These are phyloP conservation scores for Polychaeton citri DNA, from an alignment of 2,329 filamentous ascomycete genomes.

Conservation along the genomic window DNA sequence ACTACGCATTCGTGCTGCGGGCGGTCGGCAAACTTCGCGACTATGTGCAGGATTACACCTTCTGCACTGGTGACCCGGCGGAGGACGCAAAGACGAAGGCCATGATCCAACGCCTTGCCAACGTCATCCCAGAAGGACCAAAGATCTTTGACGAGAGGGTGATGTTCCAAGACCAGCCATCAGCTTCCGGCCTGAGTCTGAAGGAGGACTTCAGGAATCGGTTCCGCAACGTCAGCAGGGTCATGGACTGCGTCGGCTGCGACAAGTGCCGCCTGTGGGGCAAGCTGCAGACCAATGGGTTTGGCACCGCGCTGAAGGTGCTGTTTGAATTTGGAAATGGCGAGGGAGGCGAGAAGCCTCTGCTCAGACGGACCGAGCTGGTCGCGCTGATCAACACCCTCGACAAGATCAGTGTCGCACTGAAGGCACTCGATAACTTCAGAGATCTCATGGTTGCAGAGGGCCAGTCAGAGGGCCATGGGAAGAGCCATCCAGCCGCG, in stretches of 20 bases:
- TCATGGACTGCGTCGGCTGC: conserved; percentile 98
- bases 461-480: conserved; percentile 4
- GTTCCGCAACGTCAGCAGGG: conserved; percentile 87
- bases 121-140: conserved; percentile 50
- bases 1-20: conserved; percentile 88
- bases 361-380: conserved; percentile 75
- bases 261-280: conserved; percentile 98
- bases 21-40: conserved; percentile 83
- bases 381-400: conserved; percentile 93
- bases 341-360: conserved; percentile 48
- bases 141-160: conserved; percentile 87
- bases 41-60: conserved; percentile 71
- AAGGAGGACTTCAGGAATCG: conserved; percentile 97
- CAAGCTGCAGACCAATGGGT: conserved; percentile 88
- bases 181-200: conserved; percentile 47
- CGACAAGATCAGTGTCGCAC: conserved; percentile 68
- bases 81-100: conserved; percentile 69
- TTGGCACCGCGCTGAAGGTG: conserved; percentile 88
- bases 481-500: conserved; percentile 5
- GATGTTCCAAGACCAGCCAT: conserved; percentile 64
- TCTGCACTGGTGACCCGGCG: conserved; percentile 71
- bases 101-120: conserved; percentile 66
- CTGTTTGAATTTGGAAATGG: conserved; percentile 81
- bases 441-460: conserved; percentile 33
- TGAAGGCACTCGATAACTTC: conserved; percentile 65